A percentile compares a stretch with the other conserved stretches of the same genome.
phyloP scores from a whole-genome alignment of 2,329 filamentous ascomycete species.

The Hypoxylon sp. region DNA sequence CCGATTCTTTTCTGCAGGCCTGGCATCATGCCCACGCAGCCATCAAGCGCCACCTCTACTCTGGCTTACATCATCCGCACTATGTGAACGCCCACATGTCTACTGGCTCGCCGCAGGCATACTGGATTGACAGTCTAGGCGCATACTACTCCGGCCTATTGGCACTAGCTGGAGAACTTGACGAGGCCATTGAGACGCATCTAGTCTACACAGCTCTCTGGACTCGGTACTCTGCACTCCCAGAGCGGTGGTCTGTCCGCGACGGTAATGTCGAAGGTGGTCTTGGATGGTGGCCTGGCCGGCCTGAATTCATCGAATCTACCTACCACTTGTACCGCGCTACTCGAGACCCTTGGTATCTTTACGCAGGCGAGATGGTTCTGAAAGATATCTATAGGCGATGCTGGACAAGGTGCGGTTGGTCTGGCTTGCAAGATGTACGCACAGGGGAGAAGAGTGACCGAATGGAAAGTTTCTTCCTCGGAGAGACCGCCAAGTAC shows the following conservation, averaged over 20 bases:
- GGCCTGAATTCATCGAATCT: constrained; percentile 97
- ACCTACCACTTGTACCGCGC: constrained; percentile 96
- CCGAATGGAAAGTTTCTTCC: constrained; percentile 98
- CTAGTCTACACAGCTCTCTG: constrained; percentile 92
- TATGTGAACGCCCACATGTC: constrained; percentile 91
- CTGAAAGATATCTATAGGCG: constrained; percentile 87
- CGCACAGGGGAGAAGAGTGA: constrained; percentile 88
- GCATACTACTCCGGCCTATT: constrained; percentile 95
- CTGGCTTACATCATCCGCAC: constrained; percentile 87
- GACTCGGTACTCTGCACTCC: constrained; percentile 93
- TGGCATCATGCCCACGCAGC: constrained; percentile 90
- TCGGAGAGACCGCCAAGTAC: constrained; percentile 97
- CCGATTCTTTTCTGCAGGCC: constrained; percentile 83
- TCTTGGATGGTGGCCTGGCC: constrained; percentile 93
- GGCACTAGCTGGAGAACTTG: constrained; percentile 86
- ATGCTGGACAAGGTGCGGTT: constrained; percentile 92
- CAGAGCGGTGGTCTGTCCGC: constrained; percentile 92
- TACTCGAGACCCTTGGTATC: constrained; percentile 94
- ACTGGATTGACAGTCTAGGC: constrained; percentile 96
- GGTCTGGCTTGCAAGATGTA: constrained; percentile 90
- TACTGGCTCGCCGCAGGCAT: constrained; percentile 88
- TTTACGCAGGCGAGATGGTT: constrained; percentile 96
- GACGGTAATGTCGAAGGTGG: constrained; percentile 88
- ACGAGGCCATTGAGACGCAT: constrained; percentile 92
- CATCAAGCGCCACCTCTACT: constrained; percentile 93